Evolutionary conservation across 345 rosid species (phyloP).

Genomic region (Rhodamnia argentea): DNA sequence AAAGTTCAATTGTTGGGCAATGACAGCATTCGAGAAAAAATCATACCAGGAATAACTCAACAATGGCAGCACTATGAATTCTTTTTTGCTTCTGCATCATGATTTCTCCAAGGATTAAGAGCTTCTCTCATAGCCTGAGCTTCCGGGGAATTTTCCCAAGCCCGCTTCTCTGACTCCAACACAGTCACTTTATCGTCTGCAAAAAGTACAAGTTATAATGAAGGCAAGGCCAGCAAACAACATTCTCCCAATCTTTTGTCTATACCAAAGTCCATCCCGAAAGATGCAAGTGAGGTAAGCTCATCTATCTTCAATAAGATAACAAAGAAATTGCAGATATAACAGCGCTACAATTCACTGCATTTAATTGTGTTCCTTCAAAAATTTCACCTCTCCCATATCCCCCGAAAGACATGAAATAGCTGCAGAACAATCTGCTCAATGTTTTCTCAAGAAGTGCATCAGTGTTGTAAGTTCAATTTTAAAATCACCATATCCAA

Average conservation of each 20-base stretch:
- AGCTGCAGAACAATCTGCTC: background rate
- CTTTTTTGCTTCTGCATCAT: conserved; percentile 28
- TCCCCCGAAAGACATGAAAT: background rate
- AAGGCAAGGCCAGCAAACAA: background rate
- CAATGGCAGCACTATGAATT: conserved; percentile 8
- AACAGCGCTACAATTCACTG: background rate
- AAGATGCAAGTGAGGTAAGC: background rate
- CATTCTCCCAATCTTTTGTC: background rate
- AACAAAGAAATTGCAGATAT: background rate
- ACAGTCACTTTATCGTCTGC: conserved; percentile 81
- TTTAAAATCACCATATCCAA: background rate
- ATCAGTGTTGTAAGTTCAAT: background rate
- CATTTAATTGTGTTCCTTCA: background rate
- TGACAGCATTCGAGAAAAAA: fast-evolving
- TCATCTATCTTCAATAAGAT: background rate
- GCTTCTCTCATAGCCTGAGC: conserved; percentile 70
- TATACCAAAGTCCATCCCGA: background rate
- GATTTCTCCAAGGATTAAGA: conserved; percentile 85
- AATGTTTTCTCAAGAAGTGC: background rate
- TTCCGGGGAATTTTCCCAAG: conserved; percentile 65
- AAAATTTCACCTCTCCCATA: background rate
- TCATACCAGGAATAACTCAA: background rate
- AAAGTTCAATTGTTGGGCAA: background rate
- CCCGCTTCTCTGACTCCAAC: conserved; percentile 73
- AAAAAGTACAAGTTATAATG: too few species aligned